Percentiles rank a stretch among this genome's conserved stretches.
Conservation (phyloP, 345 rosid species). For the Physaria fendleri region DNA sequence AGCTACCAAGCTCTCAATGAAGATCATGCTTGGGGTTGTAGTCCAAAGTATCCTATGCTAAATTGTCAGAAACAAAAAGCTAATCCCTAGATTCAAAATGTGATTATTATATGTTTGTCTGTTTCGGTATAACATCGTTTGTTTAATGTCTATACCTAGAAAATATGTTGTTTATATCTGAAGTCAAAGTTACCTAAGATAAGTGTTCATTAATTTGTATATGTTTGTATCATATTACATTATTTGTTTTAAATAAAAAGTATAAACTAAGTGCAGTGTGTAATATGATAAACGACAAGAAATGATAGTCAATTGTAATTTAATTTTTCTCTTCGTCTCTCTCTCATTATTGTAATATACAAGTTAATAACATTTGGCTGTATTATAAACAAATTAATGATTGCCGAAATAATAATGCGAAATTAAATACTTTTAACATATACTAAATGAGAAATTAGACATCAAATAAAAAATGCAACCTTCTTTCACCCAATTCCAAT, state of each 20-base stretch:
- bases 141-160: not conserved
- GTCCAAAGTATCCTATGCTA: not conserved
- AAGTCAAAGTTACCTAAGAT: no score
- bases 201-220: not conserved
- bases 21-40: no score
- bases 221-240: not conserved
- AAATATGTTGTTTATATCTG: no score
- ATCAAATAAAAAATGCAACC: no score
- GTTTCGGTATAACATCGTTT: not conserved
- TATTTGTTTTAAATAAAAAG: not conserved
- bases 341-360: no score
- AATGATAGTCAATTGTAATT: not conserved
- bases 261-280: not conserved
- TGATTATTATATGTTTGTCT: not conserved
- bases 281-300: not conserved
- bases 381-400: not conserved
- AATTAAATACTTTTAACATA: no score
- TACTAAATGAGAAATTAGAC: no score
- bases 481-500: no score
- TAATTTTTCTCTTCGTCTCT: not conserved
- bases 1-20: no score
- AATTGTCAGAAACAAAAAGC: not conserved
- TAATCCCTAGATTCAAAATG: slow-evolving; percentile 10
- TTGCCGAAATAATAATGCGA: no score
- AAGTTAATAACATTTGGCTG: no score